These are phyloP conservation scores for Lentinula sp. DNA, from an alignment of 768 basidiomycete species.

Conservation along the genomic window DNA sequence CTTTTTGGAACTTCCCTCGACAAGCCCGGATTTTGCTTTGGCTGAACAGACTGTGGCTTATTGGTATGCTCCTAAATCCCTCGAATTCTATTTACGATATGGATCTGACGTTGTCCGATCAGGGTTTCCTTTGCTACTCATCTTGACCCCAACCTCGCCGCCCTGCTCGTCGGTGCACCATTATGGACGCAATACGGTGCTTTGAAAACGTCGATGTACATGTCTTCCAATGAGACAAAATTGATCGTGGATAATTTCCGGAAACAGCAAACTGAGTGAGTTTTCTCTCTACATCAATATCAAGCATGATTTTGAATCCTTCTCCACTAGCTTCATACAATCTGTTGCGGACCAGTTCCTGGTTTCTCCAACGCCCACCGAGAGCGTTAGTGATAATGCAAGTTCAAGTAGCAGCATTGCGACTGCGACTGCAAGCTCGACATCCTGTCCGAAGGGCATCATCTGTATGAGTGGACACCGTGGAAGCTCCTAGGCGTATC, in stretches of 20 bases:
- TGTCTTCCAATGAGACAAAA: background rate
- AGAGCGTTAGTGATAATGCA: background rate
- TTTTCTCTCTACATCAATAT: background rate
- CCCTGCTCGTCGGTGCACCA: background rate
- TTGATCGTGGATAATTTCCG: conserved; percentile 3
- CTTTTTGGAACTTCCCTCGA: background rate
- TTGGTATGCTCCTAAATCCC: background rate
- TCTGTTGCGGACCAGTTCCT: background rate
- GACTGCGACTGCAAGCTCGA: background rate
- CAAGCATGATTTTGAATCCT: background rate
- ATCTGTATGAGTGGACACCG: background rate
- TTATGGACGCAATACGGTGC: background rate
- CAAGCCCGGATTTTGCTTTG: background rate
- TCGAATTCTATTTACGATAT: background rate
- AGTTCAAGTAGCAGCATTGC: background rate
- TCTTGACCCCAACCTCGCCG: conserved; percentile 3
- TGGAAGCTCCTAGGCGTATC: background rate
- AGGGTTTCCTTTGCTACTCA: conserved; percentile 5
- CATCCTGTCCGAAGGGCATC: background rate
- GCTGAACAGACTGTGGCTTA: conserved; percentile 4
- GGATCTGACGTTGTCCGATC: background rate
- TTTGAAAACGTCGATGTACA: background rate
- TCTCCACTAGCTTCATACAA: background rate
- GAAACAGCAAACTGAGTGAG: background rate
- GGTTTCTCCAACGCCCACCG: background rate